Evolutionary conservation across 371 early-diverging fungal species (phyloP).

Genomic region (Mortierella sp.): DNA sequence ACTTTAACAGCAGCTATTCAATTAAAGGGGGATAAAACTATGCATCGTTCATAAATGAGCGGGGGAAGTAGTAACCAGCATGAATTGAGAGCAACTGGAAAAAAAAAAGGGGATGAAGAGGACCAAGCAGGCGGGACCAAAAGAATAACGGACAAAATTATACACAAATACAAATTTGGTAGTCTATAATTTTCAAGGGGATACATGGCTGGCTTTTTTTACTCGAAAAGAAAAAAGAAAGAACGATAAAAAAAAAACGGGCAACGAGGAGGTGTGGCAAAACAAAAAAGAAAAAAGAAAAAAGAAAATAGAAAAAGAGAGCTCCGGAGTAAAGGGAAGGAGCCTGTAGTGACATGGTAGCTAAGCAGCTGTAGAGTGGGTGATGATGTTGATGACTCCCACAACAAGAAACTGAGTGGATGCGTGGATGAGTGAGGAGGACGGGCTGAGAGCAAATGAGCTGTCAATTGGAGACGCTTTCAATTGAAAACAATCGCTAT

Average conservation of each 20-base stretch:
- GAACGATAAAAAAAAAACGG: background rate
- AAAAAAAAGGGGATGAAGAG: background rate
- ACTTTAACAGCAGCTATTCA: background rate
- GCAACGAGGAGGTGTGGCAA: background rate
- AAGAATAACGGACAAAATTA: background rate
- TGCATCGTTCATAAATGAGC: background rate
- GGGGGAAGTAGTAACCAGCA: slow-evolving; percentile 2
- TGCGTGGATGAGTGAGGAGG: too few species aligned
- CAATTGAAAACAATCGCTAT: too few species aligned
- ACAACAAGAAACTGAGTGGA: too few species aligned
- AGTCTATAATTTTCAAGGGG: too few species aligned
- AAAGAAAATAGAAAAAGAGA: background rate
- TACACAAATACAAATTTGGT: background rate
- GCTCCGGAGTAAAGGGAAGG: background rate
- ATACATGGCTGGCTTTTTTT: too few species aligned
- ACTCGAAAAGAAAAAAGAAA: background rate
- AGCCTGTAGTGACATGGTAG: background rate
- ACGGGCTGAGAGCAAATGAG: too few species aligned
- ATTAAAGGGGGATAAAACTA: background rate
- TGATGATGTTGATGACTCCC: background rate
- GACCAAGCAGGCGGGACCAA: background rate
- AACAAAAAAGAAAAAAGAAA: background rate
- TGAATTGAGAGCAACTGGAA: background rate
- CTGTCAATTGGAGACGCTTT: too few species aligned
- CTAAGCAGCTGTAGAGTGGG: background rate